Percentiles rank a stretch among this genome's conserved stretches.
phyloP scores from a whole-genome alignment of 169 alveolate genomes.

The Cyclospora cayetanensis region DNA sequence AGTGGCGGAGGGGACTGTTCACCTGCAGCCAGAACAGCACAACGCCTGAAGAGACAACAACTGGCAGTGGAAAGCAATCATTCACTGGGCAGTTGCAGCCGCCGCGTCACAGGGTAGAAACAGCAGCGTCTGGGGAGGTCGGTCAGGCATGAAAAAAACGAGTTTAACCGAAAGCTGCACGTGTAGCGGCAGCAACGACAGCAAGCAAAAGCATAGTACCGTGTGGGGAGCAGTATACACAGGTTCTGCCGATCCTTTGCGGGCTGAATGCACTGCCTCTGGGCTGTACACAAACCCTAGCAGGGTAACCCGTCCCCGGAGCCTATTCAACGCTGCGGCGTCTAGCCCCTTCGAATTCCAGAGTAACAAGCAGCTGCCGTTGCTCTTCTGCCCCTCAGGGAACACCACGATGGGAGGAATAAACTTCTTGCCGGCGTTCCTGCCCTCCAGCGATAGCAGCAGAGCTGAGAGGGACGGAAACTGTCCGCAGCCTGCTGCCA shows the following conservation, averaged over 20 bases:
- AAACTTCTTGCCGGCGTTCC: neutral
- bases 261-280: neutral
- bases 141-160: no score
- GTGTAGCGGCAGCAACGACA: neutral
- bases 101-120: no score
- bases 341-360: conserved; percentile 62
- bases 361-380: conserved; percentile 66
- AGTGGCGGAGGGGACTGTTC: conserved; percentile 51
- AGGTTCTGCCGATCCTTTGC: conserved; percentile 33
- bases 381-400: conserved; percentile 73
- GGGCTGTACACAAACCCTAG: conserved; percentile 66
- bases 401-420: conserved; percentile 60
- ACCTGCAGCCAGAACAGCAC: conserved; percentile 18
- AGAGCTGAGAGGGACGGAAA: conserved; percentile 50
- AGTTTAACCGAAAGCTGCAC: no score
- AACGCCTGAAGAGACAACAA: neutral
- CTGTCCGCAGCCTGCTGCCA: conserved; percentile 68
- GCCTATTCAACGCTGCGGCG: conserved; percentile 53
- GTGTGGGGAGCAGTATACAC: conserved; percentile 60
- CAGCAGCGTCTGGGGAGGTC: no score
- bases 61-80: no score
- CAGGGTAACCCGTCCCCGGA: conserved; percentile 60
- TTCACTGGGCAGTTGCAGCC: no score
- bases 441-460: conserved; percentile 39
- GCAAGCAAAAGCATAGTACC: conserved; percentile 35